phyloP scores from a whole-genome alignment of 164 flowering plant species.

The Sextonia rubra region DNA sequence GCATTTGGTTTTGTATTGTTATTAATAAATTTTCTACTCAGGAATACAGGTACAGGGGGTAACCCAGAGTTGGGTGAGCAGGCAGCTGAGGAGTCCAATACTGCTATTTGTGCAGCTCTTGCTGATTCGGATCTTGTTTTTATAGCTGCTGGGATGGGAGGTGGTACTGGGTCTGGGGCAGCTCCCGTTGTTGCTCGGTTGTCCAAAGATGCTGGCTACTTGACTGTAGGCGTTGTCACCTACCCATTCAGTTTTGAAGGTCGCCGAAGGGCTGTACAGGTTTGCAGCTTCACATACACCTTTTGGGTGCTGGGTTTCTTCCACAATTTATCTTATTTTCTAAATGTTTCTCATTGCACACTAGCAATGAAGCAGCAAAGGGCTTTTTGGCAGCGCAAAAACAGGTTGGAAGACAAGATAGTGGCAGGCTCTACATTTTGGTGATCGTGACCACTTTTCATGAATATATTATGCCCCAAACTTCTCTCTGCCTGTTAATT shows the following conservation, averaged over 20 bases:
- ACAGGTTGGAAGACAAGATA: no score
- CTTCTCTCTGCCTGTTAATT: no score
- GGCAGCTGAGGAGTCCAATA: conserved; percentile 27
- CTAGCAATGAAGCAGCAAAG: background rate
- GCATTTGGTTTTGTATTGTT: background rate
- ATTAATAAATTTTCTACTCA: conserved; percentile 17
- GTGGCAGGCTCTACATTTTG: no score
- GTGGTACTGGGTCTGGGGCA: conserved; percentile 31
- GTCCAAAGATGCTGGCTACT: conserved; percentile 22
- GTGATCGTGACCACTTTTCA: no score
- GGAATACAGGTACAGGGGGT: conserved; percentile 31
- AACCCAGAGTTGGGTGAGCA: conserved; percentile 28
- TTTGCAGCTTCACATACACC: background rate
- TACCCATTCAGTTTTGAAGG: conserved; percentile 32
- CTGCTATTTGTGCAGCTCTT: conserved; percentile 23
- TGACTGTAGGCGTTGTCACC: conserved; percentile 30
- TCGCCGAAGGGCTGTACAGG: conserved; percentile 31
- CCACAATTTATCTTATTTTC: background rate
- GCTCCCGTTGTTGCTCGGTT: conserved; percentile 28
- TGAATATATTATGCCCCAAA: no score
- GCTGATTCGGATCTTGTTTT: conserved; percentile 25
- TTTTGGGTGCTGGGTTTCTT: background rate
- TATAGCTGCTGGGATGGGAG: conserved; percentile 31
- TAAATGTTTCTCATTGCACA: background rate
- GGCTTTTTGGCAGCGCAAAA: background rate